Evolutionary conservation across 192 early-diverging fungal species (phyloP).

Genomic region (Rhizophagus sp.): DNA sequence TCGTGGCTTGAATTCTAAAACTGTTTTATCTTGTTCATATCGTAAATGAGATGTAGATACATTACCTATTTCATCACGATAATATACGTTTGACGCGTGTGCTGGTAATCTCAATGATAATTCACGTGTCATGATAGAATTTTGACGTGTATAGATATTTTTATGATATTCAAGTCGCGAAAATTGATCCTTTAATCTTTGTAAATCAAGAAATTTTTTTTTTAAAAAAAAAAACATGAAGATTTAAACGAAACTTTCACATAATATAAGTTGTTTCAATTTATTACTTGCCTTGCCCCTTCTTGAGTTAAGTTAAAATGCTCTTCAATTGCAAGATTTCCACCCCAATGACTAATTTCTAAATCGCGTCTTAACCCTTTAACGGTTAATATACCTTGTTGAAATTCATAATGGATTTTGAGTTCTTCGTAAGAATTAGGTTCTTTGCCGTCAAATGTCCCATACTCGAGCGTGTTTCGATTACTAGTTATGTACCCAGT

Average conservation of each 20-base stretch:
- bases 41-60: conserved; percentile 85
- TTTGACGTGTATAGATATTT: conserved; percentile 43
- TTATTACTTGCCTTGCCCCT: conserved; percentile 69
- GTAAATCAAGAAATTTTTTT: background rate
- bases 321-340: conserved; percentile 82
- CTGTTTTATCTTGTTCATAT: conserved; percentile 45
- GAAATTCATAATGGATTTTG: conserved; percentile 67
- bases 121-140: conserved; percentile 55
- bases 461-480: conserved; percentile 70
- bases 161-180: conserved; percentile 68
- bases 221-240: background rate
- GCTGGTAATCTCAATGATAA: conserved; percentile 56
- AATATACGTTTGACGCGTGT: conserved; percentile 75
- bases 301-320: conserved; percentile 73
- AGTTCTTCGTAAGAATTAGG: conserved; percentile 44
- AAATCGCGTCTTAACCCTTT: conserved; percentile 66
- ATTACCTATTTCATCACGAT: conserved; percentile 92
- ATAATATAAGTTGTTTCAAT: background rate
- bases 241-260: conserved; percentile 25
- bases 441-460: conserved; percentile 59
- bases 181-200: conserved; percentile 64
- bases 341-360: conserved; percentile 83
- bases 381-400: conserved; percentile 58
- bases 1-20: conserved; percentile 82
- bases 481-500: conserved; percentile 39